phyloP scores from a whole-genome alignment of 371 early-diverging fungal species.

The Mucor circinelloides region DNA sequence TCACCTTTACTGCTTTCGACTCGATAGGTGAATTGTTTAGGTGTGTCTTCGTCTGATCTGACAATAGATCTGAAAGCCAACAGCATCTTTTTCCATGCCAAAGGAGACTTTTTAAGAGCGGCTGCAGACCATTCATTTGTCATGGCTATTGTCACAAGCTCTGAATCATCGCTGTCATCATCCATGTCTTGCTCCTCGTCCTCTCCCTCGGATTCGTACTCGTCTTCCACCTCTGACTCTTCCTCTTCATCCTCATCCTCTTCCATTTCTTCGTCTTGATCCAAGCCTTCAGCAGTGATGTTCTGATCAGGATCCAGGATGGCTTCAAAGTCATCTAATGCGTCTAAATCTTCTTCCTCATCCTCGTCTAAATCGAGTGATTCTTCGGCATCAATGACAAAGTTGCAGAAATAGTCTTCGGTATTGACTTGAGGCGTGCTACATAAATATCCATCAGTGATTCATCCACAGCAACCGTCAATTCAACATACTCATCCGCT shows the following conservation, averaged over 20 bases:
- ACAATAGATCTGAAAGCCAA: constrained; percentile 84
- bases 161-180: constrained; percentile 20
- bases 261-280: constrained; percentile 28
- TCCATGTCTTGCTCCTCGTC: constrained; percentile 30
- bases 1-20: constrained; percentile 68
- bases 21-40: constrained; percentile 56
- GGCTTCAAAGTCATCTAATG: constrained; percentile 38
- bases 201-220: constrained; percentile 33
- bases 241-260: constrained; percentile 26
- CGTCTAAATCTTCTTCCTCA: constrained; percentile 42
- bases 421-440: constrained; percentile 26
- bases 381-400: constrained; percentile 41
- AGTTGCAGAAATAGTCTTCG: constrained; percentile 46
- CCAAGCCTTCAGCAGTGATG: constrained; percentile 27
- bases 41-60: constrained; percentile 50
- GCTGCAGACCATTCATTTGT: constrained; percentile 36
- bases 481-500: constrained; percentile 13
- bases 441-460: background rate
- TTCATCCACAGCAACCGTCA: background rate
- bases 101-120: constrained; percentile 35
- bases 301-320: constrained; percentile 25
- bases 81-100: constrained; percentile 55
- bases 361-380: constrained; percentile 46
- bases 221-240: constrained; percentile 33
- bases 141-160: constrained; percentile 40